Conservation (phyloP, 805 yeast genomes). For the Spathaspora arborariae region DNA sequence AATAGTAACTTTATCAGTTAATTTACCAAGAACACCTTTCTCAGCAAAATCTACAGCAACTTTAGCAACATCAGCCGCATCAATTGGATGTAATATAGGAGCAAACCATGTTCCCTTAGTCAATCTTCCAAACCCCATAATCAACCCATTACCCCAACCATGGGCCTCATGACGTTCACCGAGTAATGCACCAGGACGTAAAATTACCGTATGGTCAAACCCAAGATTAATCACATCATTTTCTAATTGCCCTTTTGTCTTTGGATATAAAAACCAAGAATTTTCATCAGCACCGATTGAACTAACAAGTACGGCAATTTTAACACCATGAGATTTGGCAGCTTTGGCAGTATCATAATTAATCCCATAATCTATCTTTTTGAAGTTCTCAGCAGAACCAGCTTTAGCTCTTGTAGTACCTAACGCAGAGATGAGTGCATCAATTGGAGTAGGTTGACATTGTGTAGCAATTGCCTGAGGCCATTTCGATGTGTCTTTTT, state of each 20-base stretch:
- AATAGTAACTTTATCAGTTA: conserved; percentile 19
- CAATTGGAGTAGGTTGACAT: not conserved
- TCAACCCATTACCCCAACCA: not conserved
- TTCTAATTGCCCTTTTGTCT: conserved; percentile 75
- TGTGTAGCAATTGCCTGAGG: conserved; percentile 26
- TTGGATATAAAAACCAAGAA: conserved; percentile 59
- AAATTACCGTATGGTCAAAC: conserved; percentile 67
- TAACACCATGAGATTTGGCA: conserved; percentile 67
- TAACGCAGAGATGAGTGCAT: conserved; percentile 56
- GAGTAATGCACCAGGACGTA: conserved; percentile 72
- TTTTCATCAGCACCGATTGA: conserved; percentile 55
- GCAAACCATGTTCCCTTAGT: conserved; percentile 13
- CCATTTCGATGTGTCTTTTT: conserved; percentile 54
- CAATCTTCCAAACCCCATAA: conserved; percentile 19
- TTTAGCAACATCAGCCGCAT: conserved; percentile 60
- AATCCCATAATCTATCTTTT: conserved; percentile 69
- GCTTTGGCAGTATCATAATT: conserved; percentile 66
- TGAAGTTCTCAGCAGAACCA: conserved; percentile 69
- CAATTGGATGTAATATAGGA: conserved; percentile 37
- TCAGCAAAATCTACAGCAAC: conserved; percentile 47
- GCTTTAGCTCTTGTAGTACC: conserved; percentile 76
- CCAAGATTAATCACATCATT: conserved; percentile 56
- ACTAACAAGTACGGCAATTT: conserved; percentile 65
- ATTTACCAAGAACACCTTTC: conserved; percentile 12
- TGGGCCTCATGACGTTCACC: conserved; percentile 50